Evolutionary conservation across 139 green algal species (phyloP), one percentile per base, ranked within the genome.

Genomic region (Coccomyxa sp.): DNA sequence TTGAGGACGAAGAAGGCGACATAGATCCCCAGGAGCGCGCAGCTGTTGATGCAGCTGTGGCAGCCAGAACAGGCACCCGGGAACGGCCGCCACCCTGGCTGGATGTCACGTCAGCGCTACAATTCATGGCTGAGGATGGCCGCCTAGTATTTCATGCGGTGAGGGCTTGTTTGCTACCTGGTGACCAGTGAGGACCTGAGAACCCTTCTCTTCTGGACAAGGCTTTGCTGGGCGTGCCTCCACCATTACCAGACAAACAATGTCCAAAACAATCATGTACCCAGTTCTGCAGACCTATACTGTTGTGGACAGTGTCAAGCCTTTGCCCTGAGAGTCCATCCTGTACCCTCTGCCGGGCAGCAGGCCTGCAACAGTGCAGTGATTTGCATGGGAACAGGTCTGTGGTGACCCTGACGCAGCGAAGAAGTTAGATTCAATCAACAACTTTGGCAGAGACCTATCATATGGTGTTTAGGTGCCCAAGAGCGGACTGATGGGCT

Each of bases 401-500:
- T 58, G 50, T 12, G 50, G 27, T 64, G 50, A 64, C 18, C 14
- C 22, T 22, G 5, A 64, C 18, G 5, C 50, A 58, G 18, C 22
- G 3, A 64, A 7, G 2, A 1, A 37, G 29, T 7, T 50, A 39
- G 0, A 44, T 9, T 10, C 54, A 33, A 39, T 64, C 16, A 10
- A 54, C 33, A 36, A 7, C 6, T 73, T 3, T 73, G 68, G 22
- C 54, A n/a, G n/a, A n/a, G n/a, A n/a, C n/a, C n/a, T n/a, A n/a
- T n/a, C n/a, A n/a, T n/a, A 64, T 64, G 50, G 18, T 64, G 50
- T 64, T 18, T 22, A 64, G 50, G 50, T 89, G n/a, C 71, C 82
- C 9, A 90, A 89, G 77, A 74, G 50, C 33, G 84, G 84, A 8
- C 71, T 92, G 73, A 82, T 92, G 76, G 88, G 88, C 64, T 92